Evolutionary conservation across 1,139 yeast genomes (phyloP).

Genomic region (Yamadazyma epiphylla): DNA sequence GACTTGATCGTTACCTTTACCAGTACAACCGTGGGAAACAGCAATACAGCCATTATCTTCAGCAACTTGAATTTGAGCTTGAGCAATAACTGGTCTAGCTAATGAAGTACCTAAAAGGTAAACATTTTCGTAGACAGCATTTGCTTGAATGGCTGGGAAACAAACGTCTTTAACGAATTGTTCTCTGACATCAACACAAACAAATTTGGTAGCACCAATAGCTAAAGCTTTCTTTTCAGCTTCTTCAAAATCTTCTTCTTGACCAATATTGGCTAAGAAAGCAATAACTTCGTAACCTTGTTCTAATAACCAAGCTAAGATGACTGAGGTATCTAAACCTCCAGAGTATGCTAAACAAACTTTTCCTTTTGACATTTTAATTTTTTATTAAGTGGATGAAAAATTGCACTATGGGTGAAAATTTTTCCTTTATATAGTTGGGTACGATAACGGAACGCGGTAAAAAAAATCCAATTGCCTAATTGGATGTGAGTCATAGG

Average conservation of each 20-base stretch:
- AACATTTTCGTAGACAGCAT: conserved; percentile 96
- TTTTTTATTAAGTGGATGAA: conserved; percentile 8
- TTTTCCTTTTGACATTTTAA: conserved; percentile 86
- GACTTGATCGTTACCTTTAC: conserved; percentile 99
- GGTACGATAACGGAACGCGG: conserved; percentile 38
- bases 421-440: conserved; percentile 19
- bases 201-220: conserved; percentile 95
- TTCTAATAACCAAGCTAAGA: conserved; percentile 96
- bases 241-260: conserved; percentile 97
- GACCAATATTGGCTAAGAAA: conserved; percentile 96
- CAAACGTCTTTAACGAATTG: conserved; percentile 88
- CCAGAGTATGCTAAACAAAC: conserved; percentile 99
- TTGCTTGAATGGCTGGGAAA: conserved; percentile 94
- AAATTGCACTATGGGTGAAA: conserved; percentile 14
- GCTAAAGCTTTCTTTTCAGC: conserved; percentile 95
- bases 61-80: conserved; percentile 96
- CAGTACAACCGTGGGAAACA: conserved; percentile 98
- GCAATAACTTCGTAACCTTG: conserved; percentile 98
- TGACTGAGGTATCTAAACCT: conserved; percentile 96
- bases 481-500: too few relatives aligned
- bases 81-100: conserved; percentile 97
- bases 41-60: conserved; percentile 98
- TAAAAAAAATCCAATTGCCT: conserved; percentile 4
- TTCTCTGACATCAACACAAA: conserved; percentile 89
- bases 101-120: conserved; percentile 94